phyloP scores from a whole-genome alignment of 177 flowering plant species.

The Vitis hybrid region DNA sequence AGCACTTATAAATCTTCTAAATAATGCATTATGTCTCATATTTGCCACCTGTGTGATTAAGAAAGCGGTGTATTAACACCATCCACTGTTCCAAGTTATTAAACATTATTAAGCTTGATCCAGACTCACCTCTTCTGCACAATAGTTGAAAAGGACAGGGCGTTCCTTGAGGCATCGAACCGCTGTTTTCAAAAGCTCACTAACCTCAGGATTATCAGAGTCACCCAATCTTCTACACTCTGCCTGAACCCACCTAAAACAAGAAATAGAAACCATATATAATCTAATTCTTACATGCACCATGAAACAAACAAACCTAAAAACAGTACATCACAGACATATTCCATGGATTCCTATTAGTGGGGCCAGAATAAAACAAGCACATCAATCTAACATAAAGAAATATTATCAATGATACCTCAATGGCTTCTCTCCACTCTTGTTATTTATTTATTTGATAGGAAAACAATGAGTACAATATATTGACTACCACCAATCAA shows the following conservation, averaged over 20 bases:
- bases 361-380: too few species aligned
- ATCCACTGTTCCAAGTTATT: constrained; percentile 2
- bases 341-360: too few species aligned
- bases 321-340: background rate
- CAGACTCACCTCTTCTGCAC: constrained; percentile 91
- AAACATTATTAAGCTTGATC: background rate
- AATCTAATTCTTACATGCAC: background rate
- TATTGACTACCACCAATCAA: too few species aligned
- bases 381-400: too few species aligned
- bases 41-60: constrained; percentile 69
- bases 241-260: constrained; percentile 91
- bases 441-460: too few species aligned
- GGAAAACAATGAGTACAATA: too few species aligned
- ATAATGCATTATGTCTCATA: constrained; percentile 95
- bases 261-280: constrained; percentile 5
- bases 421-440: too few species aligned
- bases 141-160: constrained; percentile 92
- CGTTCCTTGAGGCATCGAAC: constrained; percentile 91
- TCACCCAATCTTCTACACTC: constrained; percentile 94
- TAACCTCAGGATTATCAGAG: constrained; percentile 89
- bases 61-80: background rate
- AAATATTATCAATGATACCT: too few species aligned
- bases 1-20: constrained; percentile 94
- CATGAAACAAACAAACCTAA: background rate
- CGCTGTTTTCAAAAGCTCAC: constrained; percentile 83